These are phyloP conservation scores for Populus tomentosa DNA, from an alignment of 441 rosid species.

Conservation along the genomic window DNA sequence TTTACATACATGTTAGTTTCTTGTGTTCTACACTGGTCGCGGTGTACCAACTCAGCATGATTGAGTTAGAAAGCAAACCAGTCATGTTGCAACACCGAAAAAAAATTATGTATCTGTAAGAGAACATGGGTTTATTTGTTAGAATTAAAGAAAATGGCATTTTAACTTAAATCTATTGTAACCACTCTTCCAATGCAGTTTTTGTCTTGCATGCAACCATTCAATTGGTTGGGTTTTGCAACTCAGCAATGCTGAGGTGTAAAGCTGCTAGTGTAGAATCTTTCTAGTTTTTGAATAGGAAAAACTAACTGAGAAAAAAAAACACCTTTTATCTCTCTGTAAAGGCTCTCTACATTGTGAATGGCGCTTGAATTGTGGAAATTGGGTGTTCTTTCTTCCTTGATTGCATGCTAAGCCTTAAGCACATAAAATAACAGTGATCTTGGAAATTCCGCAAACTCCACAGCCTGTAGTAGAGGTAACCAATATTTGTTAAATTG, in stretches of 20 bases:
- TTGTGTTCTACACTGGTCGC: neutral
- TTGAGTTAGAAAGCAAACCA: neutral
- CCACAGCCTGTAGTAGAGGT: neutral
- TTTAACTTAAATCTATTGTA: neutral
- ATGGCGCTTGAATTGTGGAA: neutral
- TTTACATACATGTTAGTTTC: neutral
- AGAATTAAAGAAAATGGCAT: neutral
- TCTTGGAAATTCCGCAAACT: neutral
- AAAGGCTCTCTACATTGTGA: neutral
- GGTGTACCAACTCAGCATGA: neutral
- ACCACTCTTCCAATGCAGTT: neutral
- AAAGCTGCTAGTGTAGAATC: neutral
- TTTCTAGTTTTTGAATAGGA: neutral
- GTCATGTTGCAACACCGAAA: neutral
- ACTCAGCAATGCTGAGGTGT: too few relatives aligned
- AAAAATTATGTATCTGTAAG: neutral
- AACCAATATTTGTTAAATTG: neutral
- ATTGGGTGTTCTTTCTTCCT: neutral
- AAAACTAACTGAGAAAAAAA: neutral
- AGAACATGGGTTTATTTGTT: neutral
- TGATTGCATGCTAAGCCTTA: neutral
- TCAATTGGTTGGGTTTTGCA: too few relatives aligned
- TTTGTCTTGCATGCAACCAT: too few relatives aligned
- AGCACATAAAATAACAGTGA: neutral
- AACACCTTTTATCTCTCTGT: neutral